These are phyloP conservation scores for Flaveria bidentis DNA, from an alignment of 129 eudicot species.

Conservation along the genomic window DNA sequence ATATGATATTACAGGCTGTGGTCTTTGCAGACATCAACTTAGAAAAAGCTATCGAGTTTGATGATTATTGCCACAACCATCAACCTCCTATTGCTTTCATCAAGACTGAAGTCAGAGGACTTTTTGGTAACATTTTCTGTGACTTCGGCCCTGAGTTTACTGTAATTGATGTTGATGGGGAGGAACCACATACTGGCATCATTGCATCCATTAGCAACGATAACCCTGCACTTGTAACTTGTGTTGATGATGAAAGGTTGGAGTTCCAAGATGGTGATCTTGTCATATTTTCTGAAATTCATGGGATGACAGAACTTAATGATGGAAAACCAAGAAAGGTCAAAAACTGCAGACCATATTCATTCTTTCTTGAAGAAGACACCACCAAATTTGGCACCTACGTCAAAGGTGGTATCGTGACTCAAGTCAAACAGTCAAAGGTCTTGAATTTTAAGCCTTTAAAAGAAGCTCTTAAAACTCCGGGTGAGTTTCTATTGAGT, in stretches of 20 bases:
- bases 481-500: conserved; percentile 80
- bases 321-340: conserved; percentile 92
- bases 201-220: conserved; percentile 86
- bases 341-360: conserved; percentile 65
- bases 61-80: conserved; percentile 77
- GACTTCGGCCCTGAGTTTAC: conserved; percentile 93
- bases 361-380: conserved; percentile 80
- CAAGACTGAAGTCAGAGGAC: conserved; percentile 82
- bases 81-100: conserved; percentile 82
- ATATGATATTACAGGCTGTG: conserved; percentile 67
- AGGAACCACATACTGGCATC: conserved; percentile 90
- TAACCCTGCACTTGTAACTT: conserved; percentile 73
- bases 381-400: conserved; percentile 70
- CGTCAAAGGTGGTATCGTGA: conserved; percentile 90
- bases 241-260: conserved; percentile 92
- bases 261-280: conserved; percentile 96
- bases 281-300: conserved; percentile 78
- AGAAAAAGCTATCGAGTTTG: conserved; percentile 61
- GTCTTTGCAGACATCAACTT: conserved; percentile 73
- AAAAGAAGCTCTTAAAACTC: conserved; percentile 66
- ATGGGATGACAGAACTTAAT: conserved; percentile 81
- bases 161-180: conserved; percentile 84
- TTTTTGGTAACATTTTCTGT: conserved; percentile 78
- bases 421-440: conserved; percentile 88
- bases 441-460: conserved; percentile 73